Percentiles rank a stretch among this genome's conserved stretches.
These are phyloP conservation scores for Parastagonospora nodorum DNA, from an alignment of 2,329 filamentous ascomycete genomes.

Conservation along the genomic window DNA sequence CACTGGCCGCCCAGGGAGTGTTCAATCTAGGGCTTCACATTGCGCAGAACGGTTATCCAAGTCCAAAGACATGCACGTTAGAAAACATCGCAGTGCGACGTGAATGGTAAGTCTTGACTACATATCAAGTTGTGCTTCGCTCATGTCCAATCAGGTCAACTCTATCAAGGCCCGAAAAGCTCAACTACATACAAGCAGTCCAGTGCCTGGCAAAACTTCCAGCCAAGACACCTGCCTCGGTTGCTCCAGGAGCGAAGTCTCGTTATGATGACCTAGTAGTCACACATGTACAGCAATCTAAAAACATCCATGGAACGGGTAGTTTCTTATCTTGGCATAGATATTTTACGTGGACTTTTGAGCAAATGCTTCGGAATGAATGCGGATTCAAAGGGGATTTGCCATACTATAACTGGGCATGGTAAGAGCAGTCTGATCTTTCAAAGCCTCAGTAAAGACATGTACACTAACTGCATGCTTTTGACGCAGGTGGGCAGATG, in stretches of 20 bases:
- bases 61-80: too few relatives aligned
- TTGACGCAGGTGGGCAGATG: conserved; percentile 42
- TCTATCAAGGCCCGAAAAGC: too few relatives aligned
- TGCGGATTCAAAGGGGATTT: conserved; percentile 49
- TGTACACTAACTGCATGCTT: not conserved
- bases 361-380: conserved; percentile 47
- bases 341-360: conserved; percentile 49
- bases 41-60: too few relatives aligned
- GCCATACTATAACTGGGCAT: conserved; percentile 60
- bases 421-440: too few relatives aligned
- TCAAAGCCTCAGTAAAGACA: too few relatives aligned
- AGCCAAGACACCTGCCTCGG: conserved; percentile 22
- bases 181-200: conserved; percentile 36
- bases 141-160: too few relatives aligned
- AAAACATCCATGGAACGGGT: conserved; percentile 35
- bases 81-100: too few relatives aligned
- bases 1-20: too few relatives aligned
- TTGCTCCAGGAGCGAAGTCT: conserved; percentile 31
- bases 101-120: too few relatives aligned
- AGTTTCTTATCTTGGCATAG: conserved; percentile 47
- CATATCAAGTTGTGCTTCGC: too few relatives aligned
- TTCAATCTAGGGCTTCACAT: too few relatives aligned
- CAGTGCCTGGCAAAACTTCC: conserved; percentile 33
- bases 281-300: conserved; percentile 38
- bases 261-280: conserved; percentile 42